Evolutionary conservation across 306 rosid genomes (phyloP).

Genomic region (Gynostemma pentaphyllum): DNA sequence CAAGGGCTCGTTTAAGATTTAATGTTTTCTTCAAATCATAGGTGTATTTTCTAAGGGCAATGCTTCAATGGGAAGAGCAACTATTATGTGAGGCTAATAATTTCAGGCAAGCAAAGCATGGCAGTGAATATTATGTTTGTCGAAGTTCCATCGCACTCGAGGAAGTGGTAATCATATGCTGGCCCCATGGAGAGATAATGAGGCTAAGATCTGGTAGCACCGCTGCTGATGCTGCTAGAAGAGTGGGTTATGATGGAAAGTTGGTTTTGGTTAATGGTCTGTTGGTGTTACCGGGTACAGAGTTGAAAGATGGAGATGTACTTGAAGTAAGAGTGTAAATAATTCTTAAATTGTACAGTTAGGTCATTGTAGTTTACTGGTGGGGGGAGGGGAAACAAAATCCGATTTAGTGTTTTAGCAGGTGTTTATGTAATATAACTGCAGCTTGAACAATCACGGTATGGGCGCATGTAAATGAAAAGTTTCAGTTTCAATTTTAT

Average conservation of each 20-base stretch:
- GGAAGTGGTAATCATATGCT: slow-evolving; percentile 80
- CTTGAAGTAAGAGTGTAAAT: slow-evolving; percentile 69
- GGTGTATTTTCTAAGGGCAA: slow-evolving; percentile 70
- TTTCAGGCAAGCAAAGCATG: slow-evolving; percentile 22
- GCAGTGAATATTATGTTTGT: slow-evolving; percentile 13
- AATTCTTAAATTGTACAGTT: slow-evolving; percentile 13
- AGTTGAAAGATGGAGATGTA: slow-evolving; percentile 90
- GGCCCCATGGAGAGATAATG: slow-evolving; percentile 83
- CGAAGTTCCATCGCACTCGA: slow-evolving; percentile 35
- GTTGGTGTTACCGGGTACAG: slow-evolving; percentile 58
- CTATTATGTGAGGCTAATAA: slow-evolving; percentile 59
- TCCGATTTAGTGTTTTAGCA: background rate
- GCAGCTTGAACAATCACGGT: too few species aligned
- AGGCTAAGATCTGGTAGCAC: slow-evolving; percentile 82
- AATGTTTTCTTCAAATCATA: slow-evolving; percentile 21
- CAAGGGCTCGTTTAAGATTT: background rate
- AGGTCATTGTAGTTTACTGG: too few species aligned
- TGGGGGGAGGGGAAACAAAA: background rate
- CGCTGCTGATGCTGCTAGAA: slow-evolving; percentile 89
- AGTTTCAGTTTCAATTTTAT: too few species aligned
- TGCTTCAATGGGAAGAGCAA: slow-evolving; percentile 92
- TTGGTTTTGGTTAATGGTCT: slow-evolving; percentile 79
- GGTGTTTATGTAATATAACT: slow-evolving; percentile 5
- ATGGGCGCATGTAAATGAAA: too few species aligned
- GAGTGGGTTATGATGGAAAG: slow-evolving; percentile 80